Evolutionary conservation across 1,284 basidiomycete genomes (phyloP).

Genomic region (Taiwanofungus camphoratus): DNA sequence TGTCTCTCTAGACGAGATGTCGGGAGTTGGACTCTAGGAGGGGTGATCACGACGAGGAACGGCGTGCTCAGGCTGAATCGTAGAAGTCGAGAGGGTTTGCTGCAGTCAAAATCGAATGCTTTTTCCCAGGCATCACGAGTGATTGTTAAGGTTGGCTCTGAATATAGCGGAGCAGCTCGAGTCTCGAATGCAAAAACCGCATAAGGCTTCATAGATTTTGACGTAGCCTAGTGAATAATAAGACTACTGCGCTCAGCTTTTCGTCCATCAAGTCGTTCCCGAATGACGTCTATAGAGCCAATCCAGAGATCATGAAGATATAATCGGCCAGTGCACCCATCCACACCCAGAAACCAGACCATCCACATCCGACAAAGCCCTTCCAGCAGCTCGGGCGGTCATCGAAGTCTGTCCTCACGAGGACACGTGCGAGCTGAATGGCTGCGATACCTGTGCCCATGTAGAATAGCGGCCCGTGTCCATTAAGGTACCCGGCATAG

Average conservation of each 20-base stretch:
- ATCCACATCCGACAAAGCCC: constrained; percentile 86
- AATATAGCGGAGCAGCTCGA: too few relatives aligned
- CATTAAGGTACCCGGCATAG: constrained; percentile 76
- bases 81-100: too few relatives aligned
- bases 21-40: constrained; percentile 23
- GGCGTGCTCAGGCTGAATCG: too few relatives aligned
- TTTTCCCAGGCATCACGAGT: background rate
- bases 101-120: background rate
- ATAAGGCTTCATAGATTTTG: background rate
- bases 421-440: constrained; percentile 76
- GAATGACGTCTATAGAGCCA: too few relatives aligned
- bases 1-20: constrained; percentile 23
- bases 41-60: background rate
- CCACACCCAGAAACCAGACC: constrained; percentile 88
- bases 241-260: too few relatives aligned
- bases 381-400: constrained; percentile 84
- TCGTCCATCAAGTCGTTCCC: too few relatives aligned
- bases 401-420: constrained; percentile 78
- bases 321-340: constrained; percentile 82
- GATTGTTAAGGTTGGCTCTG: too few relatives aligned
- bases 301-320: constrained; percentile 25
- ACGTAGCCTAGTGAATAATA: too few relatives aligned
- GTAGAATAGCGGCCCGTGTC: constrained; percentile 77
- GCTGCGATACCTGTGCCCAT: constrained; percentile 71
- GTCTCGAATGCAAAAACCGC: background rate